A percentile compares a stretch with the other conserved stretches of the same genome.
These are phyloP conservation scores for Peronosclerospora sorghi DNA, from an alignment of 352 stramenopile species.

Conservation along the genomic window DNA sequence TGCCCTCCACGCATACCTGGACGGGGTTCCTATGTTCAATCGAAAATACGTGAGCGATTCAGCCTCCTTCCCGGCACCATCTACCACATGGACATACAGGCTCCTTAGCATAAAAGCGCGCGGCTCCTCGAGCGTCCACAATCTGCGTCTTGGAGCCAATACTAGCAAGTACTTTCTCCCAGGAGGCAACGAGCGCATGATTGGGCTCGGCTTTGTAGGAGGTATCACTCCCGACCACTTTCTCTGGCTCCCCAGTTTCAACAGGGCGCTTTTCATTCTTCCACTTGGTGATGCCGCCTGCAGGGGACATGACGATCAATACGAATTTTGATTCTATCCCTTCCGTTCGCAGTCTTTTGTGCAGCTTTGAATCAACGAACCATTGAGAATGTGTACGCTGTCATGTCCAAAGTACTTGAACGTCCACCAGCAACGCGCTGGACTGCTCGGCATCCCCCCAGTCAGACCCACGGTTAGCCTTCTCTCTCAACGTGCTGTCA, in stretches of 20 bases:
- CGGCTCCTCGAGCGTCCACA: constrained; percentile 82
- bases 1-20: constrained; percentile 85
- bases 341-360: not conserved
- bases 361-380: constrained; percentile 10
- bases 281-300: constrained; percentile 59
- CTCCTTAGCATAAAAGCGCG: constrained; percentile 82
- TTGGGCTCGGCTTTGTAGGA: constrained; percentile 42
- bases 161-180: constrained; percentile 50
- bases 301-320: not conserved
- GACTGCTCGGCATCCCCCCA: constrained; percentile 16
- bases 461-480: not conserved
- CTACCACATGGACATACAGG: constrained; percentile 23
- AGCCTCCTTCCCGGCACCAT: not conserved
- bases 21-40: constrained; percentile 68
- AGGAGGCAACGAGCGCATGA: constrained; percentile 38
- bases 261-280: constrained; percentile 44
- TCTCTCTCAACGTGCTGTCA: not conserved
- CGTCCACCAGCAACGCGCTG: constrained; percentile 79
- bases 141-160: constrained; percentile 67
- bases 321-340: not conserved
- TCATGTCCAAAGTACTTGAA: constrained; percentile 86
- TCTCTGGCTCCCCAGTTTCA: constrained; percentile 22
- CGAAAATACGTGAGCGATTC: not conserved
- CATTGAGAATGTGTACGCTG: constrained; percentile 82
- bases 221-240: constrained; percentile 10